Conservation (phyloP, 768 basidiomycete species). For the Tricholoma flavovirens region DNA sequence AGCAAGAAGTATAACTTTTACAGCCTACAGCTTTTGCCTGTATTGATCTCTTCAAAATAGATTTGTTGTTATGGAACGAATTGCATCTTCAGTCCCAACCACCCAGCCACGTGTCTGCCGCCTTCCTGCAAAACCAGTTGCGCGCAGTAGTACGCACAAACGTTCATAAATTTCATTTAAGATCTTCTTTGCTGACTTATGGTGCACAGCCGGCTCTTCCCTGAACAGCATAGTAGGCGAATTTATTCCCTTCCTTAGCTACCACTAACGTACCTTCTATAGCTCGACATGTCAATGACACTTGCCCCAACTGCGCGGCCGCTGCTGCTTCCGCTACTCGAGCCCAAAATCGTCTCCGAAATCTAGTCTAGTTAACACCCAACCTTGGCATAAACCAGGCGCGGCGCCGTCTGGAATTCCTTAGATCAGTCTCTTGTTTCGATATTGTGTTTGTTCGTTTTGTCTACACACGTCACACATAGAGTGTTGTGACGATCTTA, state of each 20-base stretch:
- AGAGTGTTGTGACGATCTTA: too few relatives aligned
- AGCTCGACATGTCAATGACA: conserved; percentile 38
- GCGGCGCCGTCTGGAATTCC: too few relatives aligned
- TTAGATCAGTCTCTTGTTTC: too few relatives aligned
- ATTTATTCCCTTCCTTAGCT: neutral
- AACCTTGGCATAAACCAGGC: too few relatives aligned
- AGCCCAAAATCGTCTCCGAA: neutral
- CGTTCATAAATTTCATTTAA: neutral
- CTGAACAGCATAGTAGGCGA: conserved; percentile 40
- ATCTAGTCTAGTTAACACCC: neutral
- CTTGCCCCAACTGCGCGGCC: conserved; percentile 34
- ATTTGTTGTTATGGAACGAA: conserved; percentile 36
- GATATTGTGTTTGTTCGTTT: too few relatives aligned
- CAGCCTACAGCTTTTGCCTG: neutral
- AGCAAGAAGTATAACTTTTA: conserved; percentile 19
- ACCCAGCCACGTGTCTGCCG: conserved; percentile 36
- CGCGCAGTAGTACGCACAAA: conserved; percentile 37
- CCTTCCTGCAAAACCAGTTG: conserved; percentile 35
- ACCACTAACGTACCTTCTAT: neutral
- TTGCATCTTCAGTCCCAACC: conserved; percentile 50
- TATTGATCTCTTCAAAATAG: conserved; percentile 20
- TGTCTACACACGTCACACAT: too few relatives aligned
- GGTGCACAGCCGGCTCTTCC: conserved; percentile 35
- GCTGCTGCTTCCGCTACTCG: conserved; percentile 10
- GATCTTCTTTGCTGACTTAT: neutral